These are phyloP conservation scores for Cryomyces antarcticus DNA, from an alignment of 495 filamentous ascomycete species.

Conservation along the genomic window DNA sequence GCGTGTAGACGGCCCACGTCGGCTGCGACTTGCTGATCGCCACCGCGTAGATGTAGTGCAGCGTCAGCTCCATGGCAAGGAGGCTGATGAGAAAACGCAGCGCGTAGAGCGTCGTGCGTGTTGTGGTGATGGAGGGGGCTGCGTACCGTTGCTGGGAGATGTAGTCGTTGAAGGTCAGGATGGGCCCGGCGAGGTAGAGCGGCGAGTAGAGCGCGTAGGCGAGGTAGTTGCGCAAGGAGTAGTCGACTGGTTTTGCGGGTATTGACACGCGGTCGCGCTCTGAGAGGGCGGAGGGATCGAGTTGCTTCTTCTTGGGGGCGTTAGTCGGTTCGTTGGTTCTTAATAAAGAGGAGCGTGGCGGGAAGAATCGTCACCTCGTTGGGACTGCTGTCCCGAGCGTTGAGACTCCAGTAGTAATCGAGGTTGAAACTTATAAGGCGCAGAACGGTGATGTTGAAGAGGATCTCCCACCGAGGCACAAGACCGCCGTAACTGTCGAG, in stretches of 20 bases:
- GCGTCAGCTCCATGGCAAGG: slow-evolving; percentile 79
- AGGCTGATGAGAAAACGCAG: slow-evolving; percentile 65
- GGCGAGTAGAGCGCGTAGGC: slow-evolving; percentile 82
- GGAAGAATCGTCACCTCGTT: slow-evolving; percentile 45
- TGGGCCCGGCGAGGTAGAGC: slow-evolving; percentile 79
- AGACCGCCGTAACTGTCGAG: slow-evolving; percentile 65
- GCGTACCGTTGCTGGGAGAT: slow-evolving; percentile 67
- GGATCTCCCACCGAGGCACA: slow-evolving; percentile 74
- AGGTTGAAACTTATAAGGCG: slow-evolving; percentile 91
- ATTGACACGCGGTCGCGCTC: slow-evolving; percentile 68
- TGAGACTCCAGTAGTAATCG: slow-evolving; percentile 84
- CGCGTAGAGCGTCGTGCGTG: slow-evolving; percentile 57
- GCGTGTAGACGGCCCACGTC: slow-evolving; percentile 65
- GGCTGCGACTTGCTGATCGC: slow-evolving; percentile 74
- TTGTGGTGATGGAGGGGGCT: slow-evolving; percentile 39
- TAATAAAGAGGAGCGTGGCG: no score
- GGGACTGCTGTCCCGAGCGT: slow-evolving; percentile 40
- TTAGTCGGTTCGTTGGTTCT: slow-evolving; percentile 25
- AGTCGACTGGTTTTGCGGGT: slow-evolving; percentile 51
- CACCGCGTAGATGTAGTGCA: slow-evolving; percentile 85
- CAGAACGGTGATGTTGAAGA: slow-evolving; percentile 93
- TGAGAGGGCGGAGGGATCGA: slow-evolving; percentile 65
- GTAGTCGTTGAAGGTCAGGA: slow-evolving; percentile 96
- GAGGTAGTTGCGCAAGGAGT: slow-evolving; percentile 62
- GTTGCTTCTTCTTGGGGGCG: slow-evolving; percentile 86